Conservation (phyloP, 495 filamentous ascomycete species). For the Annulohypoxylon moriforme region DNA sequence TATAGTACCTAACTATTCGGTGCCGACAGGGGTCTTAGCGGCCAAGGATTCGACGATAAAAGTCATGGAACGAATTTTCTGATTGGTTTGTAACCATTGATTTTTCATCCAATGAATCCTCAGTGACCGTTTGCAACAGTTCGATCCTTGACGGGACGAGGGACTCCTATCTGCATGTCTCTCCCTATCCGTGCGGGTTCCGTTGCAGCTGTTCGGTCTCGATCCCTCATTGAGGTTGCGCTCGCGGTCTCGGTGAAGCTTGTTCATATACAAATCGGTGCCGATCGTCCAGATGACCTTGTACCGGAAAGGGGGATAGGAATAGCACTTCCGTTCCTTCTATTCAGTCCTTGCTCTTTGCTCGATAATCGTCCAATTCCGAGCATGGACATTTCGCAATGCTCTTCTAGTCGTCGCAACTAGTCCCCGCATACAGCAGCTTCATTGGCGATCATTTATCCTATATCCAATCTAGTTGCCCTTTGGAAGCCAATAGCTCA, state of each 20-base stretch:
- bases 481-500: background rate
- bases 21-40: constrained; percentile 25
- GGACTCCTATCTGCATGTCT: constrained; percentile 41
- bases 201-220: constrained; percentile 20
- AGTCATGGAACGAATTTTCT: constrained; percentile 33
- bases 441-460: constrained; percentile 4
- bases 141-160: constrained; percentile 19
- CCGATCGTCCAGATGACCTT: constrained; percentile 23
- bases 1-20: background rate
- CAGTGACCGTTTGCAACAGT: background rate
- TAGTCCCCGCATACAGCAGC: constrained; percentile 3
- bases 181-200: constrained; percentile 40
- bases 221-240: constrained; percentile 24
- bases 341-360: background rate
- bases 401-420: background rate
- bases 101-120: constrained; percentile 39
- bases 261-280: constrained; percentile 16
- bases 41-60: constrained; percentile 36
- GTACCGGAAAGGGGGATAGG: constrained; percentile 13
- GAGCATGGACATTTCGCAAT: background rate
- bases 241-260: constrained; percentile 35
- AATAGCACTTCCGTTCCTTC: constrained; percentile 17
- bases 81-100: constrained; percentile 30
- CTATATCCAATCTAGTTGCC: background rate
- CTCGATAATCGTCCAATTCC: background rate